Evolutionary conservation across 2,329 filamentous ascomycete genomes (phyloP).

Genomic region (Colletotrichum spaethianum): DNA sequence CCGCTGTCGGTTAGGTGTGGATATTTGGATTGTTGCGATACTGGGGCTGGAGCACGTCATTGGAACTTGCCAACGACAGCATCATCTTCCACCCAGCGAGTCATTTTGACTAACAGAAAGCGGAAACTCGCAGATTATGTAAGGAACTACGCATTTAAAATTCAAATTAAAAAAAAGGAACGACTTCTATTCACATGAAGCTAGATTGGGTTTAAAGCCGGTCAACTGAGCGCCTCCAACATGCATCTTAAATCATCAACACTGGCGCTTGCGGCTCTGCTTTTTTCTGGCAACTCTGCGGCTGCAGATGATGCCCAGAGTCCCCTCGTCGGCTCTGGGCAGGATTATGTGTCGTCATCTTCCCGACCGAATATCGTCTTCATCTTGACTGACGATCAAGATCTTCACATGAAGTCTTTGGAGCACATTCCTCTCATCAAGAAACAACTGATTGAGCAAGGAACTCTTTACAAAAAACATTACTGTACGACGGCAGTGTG

Average conservation of each 20-base stretch:
- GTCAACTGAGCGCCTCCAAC: background rate
- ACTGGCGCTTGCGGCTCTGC: slow-evolving; percentile 10
- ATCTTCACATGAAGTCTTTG: slow-evolving; percentile 72
- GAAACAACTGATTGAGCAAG: slow-evolving; percentile 68
- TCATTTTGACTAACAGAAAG: background rate
- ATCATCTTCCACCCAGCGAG: slow-evolving; percentile 17
- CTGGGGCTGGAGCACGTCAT: slow-evolving; percentile 31
- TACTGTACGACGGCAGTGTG: slow-evolving; percentile 76
- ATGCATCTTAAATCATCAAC: slow-evolving; percentile 12
- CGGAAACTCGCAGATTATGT: background rate
- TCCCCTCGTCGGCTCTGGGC: slow-evolving; percentile 21
- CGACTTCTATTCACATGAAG: background rate
- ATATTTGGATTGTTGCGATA: slow-evolving; percentile 11
- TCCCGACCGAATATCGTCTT: slow-evolving; percentile 71
- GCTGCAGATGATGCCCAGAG: slow-evolving; percentile 15
- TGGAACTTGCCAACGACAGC: slow-evolving; percentile 13
- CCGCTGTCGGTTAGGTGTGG: slow-evolving; percentile 5
- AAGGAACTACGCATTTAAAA: background rate
- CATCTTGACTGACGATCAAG: slow-evolving; percentile 77
- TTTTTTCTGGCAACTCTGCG: background rate
- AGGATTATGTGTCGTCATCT: slow-evolving; percentile 18
- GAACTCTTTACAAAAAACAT: slow-evolving; percentile 71
- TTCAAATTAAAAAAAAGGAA: background rate
- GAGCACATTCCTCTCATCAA: slow-evolving; percentile 70
- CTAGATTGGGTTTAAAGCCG: background rate